Evolutionary conservation across 2,329 filamentous ascomycete species (phyloP).

Genomic region (Colletotrichum tofieldiae): DNA sequence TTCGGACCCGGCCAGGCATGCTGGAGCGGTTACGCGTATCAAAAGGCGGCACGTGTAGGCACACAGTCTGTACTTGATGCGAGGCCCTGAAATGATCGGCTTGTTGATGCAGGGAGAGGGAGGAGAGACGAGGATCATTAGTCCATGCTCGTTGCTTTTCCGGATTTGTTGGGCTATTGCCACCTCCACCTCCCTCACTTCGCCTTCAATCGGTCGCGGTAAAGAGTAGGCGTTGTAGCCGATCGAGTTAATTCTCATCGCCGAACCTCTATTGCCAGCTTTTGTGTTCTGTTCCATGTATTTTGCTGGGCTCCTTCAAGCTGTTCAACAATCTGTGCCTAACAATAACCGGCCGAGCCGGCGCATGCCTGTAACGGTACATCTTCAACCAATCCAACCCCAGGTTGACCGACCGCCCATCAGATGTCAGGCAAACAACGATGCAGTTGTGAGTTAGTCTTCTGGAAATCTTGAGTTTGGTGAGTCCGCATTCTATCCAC

Average conservation of each 20-base stretch:
- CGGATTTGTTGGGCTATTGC: neutral
- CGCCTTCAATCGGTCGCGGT: neutral
- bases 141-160: neutral
- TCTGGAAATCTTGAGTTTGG: neutral
- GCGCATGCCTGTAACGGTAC: neutral
- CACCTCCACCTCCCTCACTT: neutral
- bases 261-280: neutral
- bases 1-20: slow-evolving; percentile 19
- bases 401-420: too few species aligned
- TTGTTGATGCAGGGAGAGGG: neutral
- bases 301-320: neutral
- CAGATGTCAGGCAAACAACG: neutral
- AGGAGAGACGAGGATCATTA: neutral
- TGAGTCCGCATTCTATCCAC: too few species aligned
- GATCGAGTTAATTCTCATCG: neutral
- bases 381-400: neutral
- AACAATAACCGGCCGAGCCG: neutral
- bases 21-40: slow-evolving; percentile 12
- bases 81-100: neutral
- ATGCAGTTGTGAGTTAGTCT: too few species aligned
- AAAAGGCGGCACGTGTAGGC: neutral
- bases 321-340: neutral
- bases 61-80: neutral
- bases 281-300: neutral
- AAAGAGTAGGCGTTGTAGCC: neutral